Conservation (phyloP, 306 rosid species). For the Malus sieversii region DNA sequence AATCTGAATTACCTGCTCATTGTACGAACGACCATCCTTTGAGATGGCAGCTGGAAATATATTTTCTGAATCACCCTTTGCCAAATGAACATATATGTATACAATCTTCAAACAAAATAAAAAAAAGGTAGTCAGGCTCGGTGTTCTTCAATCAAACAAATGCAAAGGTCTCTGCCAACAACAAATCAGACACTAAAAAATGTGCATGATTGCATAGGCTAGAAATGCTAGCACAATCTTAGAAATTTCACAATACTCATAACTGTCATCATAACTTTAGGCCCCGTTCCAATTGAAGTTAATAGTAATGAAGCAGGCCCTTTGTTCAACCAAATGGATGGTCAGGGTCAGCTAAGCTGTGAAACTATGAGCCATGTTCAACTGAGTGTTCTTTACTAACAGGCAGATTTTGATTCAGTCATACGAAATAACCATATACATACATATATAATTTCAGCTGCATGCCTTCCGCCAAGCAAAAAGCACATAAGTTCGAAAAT, state of each 20-base stretch:
- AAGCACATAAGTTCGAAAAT: background rate
- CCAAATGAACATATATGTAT: constrained; percentile 79
- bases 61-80: constrained; percentile 66
- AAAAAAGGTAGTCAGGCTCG: background rate
- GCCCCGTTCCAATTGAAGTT: too few relatives aligned
- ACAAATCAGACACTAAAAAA: too few relatives aligned
- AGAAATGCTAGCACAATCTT: too few relatives aligned
- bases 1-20: constrained; percentile 61
- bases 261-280: too few relatives aligned
- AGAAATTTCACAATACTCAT: too few relatives aligned
- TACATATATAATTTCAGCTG: background rate
- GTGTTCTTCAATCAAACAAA: background rate
- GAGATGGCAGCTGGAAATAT: constrained; percentile 92
- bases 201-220: too few relatives aligned
- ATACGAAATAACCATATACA: background rate
- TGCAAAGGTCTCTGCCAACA: too few relatives aligned
- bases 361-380: background rate
- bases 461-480: background rate
- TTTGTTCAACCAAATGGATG: background rate
- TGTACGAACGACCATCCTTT: constrained; percentile 95
- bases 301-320: too few relatives aligned
- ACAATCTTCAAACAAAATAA: constrained; percentile 54
- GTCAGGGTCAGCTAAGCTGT: background rate
- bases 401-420: background rate
- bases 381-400: background rate